Evolutionary conservation across 1,284 basidiomycete genomes (phyloP).

Genomic region (Melampsora americana): DNA sequence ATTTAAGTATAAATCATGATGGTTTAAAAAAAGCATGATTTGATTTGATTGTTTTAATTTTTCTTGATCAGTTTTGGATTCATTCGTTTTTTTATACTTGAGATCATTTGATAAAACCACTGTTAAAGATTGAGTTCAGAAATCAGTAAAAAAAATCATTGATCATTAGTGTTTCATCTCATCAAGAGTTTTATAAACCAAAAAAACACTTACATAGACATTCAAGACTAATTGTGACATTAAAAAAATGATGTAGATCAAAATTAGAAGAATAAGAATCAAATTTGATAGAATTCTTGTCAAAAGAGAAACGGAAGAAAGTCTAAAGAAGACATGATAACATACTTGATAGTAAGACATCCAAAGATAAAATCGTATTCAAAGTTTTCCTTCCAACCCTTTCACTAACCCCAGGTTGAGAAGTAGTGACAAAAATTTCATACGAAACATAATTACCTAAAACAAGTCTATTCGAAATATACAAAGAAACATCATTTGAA

Average conservation of each 20-base stretch:
- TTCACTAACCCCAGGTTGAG: slow-evolving; percentile 20
- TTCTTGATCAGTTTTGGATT: not conserved
- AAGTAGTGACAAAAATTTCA: slow-evolving; percentile 15
- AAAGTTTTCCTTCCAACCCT: slow-evolving; percentile 24
- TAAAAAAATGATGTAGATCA: not conserved
- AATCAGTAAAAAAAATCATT: not conserved
- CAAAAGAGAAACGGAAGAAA: not conserved
- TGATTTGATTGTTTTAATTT: slow-evolving; percentile 3
- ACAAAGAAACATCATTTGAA: not conserved
- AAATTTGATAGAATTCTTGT: too few species aligned
- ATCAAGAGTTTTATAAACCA: too few species aligned
- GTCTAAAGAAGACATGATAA: not conserved
- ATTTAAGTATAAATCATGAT: too few species aligned
- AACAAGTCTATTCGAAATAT: slow-evolving; percentile 7
- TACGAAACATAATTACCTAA: slow-evolving; percentile 39
- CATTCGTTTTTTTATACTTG: slow-evolving; percentile 35
- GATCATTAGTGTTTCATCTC: not conserved
- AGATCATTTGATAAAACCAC: slow-evolving; percentile 45
- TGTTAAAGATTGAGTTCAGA: too few species aligned
- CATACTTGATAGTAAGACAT: slow-evolving; percentile 34
- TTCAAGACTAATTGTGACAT: slow-evolving; percentile 40
- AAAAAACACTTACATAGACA: slow-evolving; percentile 36
- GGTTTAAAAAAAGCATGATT: too few species aligned
- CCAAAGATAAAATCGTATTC: slow-evolving; percentile 34
- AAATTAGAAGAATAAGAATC: not conserved